Evolutionary conservation across 106 monocot species (phyloP), one percentile per base, ranked within the genome.

Genomic region (Narthecium ossifragum): DNA sequence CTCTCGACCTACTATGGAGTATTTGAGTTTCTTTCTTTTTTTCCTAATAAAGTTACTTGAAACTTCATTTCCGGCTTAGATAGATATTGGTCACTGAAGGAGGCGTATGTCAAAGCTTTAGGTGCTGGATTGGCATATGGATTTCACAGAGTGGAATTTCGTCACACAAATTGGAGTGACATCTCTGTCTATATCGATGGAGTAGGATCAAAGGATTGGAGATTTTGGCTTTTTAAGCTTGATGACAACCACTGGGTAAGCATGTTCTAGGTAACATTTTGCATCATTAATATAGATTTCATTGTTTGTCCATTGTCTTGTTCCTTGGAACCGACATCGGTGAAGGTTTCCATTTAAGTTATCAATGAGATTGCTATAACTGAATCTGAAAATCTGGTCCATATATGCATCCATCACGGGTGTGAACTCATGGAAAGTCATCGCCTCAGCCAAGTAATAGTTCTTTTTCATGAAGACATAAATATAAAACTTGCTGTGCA

Each of bases 81-180:
- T 60, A 94, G 94, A 68, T 86, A 83, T 37, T 94, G 94, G 89
- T 80, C 72, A 64, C 69, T 94, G 48, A 94, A 94, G 68, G 94
- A 94, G 61, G 77, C 94, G 59, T 94, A 70, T 60, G 75, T 90
- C 5, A 94, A 94, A 62, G 90, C 86, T 5, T 46, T 81, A 26
- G 94, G 94, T 60, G 59, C 64, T 51, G 94, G 94, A 7, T 2
- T 94, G 37, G 78, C 83, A 12, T 94, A 60, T 61, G 77, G 82
- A 34, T 64, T 94, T 40, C 62, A 71, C 20, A 82, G 85, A 41
- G 47, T 94, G 53, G 86, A 94, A 43, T 80, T 90, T 55, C 77
- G 63, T 70, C 86, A 94, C 51, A 51, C 8, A 2, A 77, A 70
- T 31, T 94, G 86, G 86, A 63, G 8, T 1, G 36, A 78, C 53